Evolutionary conservation across 169 alveolate species (phyloP).

Genomic region (Cryptosporidium tyzzeri): DNA sequence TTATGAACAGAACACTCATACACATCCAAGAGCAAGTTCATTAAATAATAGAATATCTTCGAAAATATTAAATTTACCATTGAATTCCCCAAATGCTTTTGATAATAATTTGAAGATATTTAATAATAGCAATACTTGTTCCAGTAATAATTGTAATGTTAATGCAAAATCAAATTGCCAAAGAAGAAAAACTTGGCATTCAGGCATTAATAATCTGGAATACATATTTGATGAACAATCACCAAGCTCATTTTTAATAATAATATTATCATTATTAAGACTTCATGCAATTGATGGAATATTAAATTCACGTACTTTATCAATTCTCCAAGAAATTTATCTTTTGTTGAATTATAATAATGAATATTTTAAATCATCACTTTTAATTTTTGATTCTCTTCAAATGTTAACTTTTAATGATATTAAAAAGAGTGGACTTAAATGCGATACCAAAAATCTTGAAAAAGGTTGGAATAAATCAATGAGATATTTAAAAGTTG

Average conservation of each 20-base stretch:
- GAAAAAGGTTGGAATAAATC: constrained; percentile 66
- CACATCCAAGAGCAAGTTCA: background rate
- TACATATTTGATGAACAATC: constrained; percentile 4
- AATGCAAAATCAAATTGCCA: background rate
- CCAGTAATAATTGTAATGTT: background rate
- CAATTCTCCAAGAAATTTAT: constrained; percentile 40
- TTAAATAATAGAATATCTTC: background rate
- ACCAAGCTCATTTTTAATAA: constrained; percentile 11
- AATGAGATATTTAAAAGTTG: constrained; percentile 55
- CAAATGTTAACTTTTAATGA: constrained; percentile 54
- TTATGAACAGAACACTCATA: background rate
- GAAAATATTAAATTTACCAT: background rate
- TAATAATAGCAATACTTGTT: background rate
- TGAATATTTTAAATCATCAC: background rate
- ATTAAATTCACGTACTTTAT: constrained; percentile 43
- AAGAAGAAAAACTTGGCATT: constrained; percentile 66
- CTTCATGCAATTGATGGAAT: constrained; percentile 67
- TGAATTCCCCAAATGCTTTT: background rate
- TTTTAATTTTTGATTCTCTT: constrained; percentile 25
- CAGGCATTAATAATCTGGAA: constrained; percentile 8
- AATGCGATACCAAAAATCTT: constrained; percentile 14
- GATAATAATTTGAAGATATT: constrained; percentile 3
- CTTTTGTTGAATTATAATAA: constrained; percentile 15
- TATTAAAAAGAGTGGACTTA: constrained; percentile 20
- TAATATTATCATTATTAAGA: constrained; percentile 40